phyloP scores from a whole-genome alignment of 164 flowering plant genomes.

The Vitis labrusca region DNA sequence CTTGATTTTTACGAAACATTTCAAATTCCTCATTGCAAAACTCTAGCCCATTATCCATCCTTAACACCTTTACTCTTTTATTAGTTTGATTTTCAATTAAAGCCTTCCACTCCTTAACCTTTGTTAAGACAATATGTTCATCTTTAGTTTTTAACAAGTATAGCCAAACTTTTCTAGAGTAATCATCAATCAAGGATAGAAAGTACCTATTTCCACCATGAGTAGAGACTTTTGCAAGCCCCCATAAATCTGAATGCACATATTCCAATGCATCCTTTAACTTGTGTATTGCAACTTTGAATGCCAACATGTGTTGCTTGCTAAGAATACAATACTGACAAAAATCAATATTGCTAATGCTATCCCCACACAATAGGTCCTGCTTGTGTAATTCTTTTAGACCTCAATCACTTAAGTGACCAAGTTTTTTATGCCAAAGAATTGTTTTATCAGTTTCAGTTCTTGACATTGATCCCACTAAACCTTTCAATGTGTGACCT shows the following conservation, averaged over 20 bases:
- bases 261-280: slow-evolving; percentile 7
- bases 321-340: slow-evolving; percentile 22
- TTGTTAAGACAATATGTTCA: not conserved
- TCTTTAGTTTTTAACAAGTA: slow-evolving; percentile 1
- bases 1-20: not conserved
- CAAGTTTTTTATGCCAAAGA: too few species aligned
- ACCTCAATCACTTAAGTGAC: too few species aligned
- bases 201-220: too few species aligned
- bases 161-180: not conserved
- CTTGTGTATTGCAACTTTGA: slow-evolving; percentile 4
- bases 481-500: too few species aligned
- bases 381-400: too few species aligned
- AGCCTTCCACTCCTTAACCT: slow-evolving; percentile 1
- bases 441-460: too few species aligned
- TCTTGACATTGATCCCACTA: too few species aligned
- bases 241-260: slow-evolving; percentile 18
- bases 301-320: slow-evolving; percentile 6
- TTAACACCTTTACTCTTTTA: not conserved
- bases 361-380: slow-evolving; percentile 4
- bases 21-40: not conserved
- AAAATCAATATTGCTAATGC: slow-evolving; percentile 6
- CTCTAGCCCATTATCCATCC: not conserved
- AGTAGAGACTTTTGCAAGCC: not conserved
- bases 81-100: not conserved
- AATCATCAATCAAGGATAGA: too few species aligned